These are phyloP conservation scores for Alternaria arborescens DNA, from an alignment of 2,329 filamentous ascomycete species.

Conservation along the genomic window DNA sequence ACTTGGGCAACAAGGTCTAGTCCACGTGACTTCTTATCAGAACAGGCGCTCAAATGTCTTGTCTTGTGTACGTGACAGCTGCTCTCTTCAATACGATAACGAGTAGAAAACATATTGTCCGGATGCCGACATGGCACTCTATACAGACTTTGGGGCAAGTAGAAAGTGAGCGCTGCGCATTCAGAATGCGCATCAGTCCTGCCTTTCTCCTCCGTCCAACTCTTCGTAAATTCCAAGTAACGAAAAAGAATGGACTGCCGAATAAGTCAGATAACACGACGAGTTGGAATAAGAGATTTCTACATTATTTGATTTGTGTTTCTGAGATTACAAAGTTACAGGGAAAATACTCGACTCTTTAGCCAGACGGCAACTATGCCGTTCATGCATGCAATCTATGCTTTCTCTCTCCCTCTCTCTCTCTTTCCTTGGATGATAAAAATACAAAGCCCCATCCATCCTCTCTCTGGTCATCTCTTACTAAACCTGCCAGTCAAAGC, in stretches of 20 bases:
- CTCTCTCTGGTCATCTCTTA: background rate
- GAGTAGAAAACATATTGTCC: background rate
- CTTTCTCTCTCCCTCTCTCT: background rate
- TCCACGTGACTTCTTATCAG: too few species aligned
- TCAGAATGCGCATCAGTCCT: background rate
- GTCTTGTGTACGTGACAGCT: too few species aligned
- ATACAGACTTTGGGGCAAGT: fast-evolving
- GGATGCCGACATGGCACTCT: background rate
- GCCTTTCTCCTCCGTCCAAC: too few species aligned
- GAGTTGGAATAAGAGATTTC: too few species aligned
- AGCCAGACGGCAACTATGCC: background rate
- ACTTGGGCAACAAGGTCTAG: too few species aligned
- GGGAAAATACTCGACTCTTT: background rate
- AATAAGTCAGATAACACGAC: too few species aligned
- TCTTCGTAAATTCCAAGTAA: too few species aligned
- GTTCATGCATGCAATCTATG: background rate
- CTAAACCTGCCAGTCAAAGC: background rate
- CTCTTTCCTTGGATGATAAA: background rate
- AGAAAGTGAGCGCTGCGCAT: background rate
- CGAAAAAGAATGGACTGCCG: too few species aligned
- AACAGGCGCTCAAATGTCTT: too few species aligned
- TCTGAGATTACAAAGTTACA: background rate
- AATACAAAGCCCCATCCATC: background rate
- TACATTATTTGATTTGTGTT: background rate
- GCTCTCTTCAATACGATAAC: background rate